Percentiles rank a stretch among this genome's conserved stretches.
Evolutionary conservation across 2,329 filamentous ascomycete species (phyloP).

Genomic region (Aspergillus melleus): DNA sequence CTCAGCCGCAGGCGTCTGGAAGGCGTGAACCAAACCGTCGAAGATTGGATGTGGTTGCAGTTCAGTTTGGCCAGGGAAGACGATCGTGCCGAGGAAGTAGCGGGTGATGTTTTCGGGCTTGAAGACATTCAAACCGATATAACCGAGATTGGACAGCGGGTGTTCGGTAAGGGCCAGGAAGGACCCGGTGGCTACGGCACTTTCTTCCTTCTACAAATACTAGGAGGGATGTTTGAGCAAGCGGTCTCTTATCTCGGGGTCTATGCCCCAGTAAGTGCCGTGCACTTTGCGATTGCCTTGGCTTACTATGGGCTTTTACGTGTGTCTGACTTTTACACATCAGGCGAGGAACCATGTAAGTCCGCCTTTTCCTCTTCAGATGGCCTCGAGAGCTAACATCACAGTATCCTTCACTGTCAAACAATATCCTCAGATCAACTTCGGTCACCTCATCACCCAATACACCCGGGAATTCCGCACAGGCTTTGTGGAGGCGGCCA

Average conservation of each 20-base stretch:
- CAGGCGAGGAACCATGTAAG: slow-evolving; percentile 67
- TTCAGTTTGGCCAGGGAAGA: slow-evolving; percentile 64
- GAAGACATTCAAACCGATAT: slow-evolving; percentile 76
- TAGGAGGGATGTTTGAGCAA: slow-evolving; percentile 91
- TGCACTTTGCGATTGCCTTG: slow-evolving; percentile 89
- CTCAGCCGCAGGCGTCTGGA: slow-evolving; percentile 58
- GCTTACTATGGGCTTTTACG: slow-evolving; percentile 87
- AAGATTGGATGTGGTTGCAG: slow-evolving; percentile 69
- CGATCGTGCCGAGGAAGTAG: slow-evolving; percentile 60
- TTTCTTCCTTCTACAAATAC: slow-evolving; percentile 88
- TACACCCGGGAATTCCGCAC: slow-evolving; percentile 96
- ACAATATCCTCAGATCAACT: slow-evolving; percentile 77
- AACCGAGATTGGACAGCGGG: slow-evolving; percentile 82
- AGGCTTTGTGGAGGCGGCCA: slow-evolving; percentile 81
- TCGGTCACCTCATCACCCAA: slow-evolving; percentile 87
- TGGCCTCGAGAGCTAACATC: slow-evolving; percentile 15
- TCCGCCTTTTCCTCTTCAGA: slow-evolving; percentile 10
- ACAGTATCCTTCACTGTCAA: slow-evolving; percentile 56
- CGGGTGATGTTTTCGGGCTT: slow-evolving; percentile 63
- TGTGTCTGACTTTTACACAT: slow-evolving; percentile 75
- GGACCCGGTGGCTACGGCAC: slow-evolving; percentile 79
- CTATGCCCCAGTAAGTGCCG: slow-evolving; percentile 88
- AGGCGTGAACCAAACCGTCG: slow-evolving; percentile 58
- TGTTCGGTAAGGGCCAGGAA: slow-evolving; percentile 82
- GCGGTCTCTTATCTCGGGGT: slow-evolving; percentile 88